Base-by-base conservation (phyloP, 2,329 filamentous ascomycete species). In the Claviceps monticola region DNA sequence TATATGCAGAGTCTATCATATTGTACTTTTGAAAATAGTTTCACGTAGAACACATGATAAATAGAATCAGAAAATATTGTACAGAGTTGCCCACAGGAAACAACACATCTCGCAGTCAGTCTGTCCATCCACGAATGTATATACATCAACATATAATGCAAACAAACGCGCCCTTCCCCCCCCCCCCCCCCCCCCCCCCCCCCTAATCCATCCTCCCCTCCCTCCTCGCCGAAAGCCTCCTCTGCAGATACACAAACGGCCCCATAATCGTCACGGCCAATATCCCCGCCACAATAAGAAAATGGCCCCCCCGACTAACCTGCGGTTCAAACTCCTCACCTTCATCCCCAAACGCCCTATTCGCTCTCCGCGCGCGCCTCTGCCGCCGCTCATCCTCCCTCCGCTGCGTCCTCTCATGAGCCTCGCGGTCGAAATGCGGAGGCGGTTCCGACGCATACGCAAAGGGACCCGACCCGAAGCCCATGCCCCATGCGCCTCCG, bases 391-490 rank as follows among this genome's bases (percentile, higher is more conserved):
- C 66, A 57, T 86, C 78, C 59, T 85, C 74, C 37, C 75, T 71
- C 48, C 76, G 73, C 56, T 95, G 88, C 54, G 88, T 94, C 55
- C 80, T 74, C 59, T 82, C 80, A 67, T 95, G 90, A 9, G 76
- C 74, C 43, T 70, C 72, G 42, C 78, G 77, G 68, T 97, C 84
- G 59, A 95, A 98, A 69, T 95, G 86, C 57, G 82, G 79, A 36
- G 82, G 79, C 29, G 11, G 39, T 3, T 9, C 39, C 39, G 39
- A 7, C 16, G n/a, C 48, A 73, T 37, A 82, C 73, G 51, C 79
- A 56, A 69, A 76, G 5, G 74, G 71, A 42, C 73, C 68, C 52
- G 77, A 74, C 0, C 80, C 82, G 2, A 74, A 74, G 0, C 79
- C 79, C 72, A 84, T 83, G 0, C 83, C 82, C 19, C 29, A n/a